Percentiles rank a stretch among this genome's conserved stretches.
Conservation (phyloP, 345 rosid species). For the Syzygium aromaticum region DNA sequence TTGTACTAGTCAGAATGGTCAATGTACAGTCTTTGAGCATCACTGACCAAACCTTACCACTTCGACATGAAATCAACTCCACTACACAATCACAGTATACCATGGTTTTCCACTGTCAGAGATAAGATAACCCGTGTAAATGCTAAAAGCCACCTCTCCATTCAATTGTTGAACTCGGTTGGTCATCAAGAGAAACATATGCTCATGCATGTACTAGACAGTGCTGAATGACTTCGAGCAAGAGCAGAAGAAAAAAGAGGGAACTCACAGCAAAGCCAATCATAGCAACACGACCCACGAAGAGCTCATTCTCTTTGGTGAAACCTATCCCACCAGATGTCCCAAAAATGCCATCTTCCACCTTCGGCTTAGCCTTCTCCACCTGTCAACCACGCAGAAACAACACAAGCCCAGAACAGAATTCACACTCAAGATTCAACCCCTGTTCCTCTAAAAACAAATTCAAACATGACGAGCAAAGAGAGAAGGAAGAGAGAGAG, state of each 20-base stretch:
- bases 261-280: constrained; percentile 87
- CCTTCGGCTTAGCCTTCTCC: constrained; percentile 34
- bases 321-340: constrained; percentile 98
- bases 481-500: background rate
- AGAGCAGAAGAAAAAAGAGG: background rate
- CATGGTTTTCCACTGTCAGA: background rate
- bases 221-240: background rate
- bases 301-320: constrained; percentile 89
- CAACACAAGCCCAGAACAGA: background rate
- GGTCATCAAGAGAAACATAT: background rate
- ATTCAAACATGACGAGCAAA: background rate
- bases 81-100: background rate
- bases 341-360: constrained; percentile 89
- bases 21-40: background rate
- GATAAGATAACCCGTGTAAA: background rate
- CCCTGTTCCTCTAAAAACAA: background rate
- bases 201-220: background rate
- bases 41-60: background rate
- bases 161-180: background rate
- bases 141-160: background rate
- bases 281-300: constrained; percentile 99
- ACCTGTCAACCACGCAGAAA: background rate
- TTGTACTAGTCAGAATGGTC: background rate
- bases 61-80: background rate
- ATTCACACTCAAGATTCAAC: background rate